phyloP scores from a whole-genome alignment of 352 stramenopile species.

The Globisporangium nagaii region DNA sequence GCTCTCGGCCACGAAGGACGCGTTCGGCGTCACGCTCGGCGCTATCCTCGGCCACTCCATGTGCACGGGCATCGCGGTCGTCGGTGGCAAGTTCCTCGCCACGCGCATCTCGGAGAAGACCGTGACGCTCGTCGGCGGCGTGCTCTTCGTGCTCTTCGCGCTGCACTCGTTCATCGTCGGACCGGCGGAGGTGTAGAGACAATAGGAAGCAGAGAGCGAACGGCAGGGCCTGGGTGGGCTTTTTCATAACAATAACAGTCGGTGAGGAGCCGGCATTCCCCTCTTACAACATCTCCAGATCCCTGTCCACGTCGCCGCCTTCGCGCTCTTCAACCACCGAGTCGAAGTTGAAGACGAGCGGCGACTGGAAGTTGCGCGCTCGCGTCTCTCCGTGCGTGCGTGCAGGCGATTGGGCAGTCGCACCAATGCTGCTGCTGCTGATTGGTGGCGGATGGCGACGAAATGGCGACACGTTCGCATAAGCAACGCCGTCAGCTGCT shows the following conservation, averaged over 20 bases:
- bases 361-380: background rate
- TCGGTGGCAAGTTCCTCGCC: conserved; percentile 97
- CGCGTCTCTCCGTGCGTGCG: background rate
- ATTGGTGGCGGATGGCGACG: background rate
- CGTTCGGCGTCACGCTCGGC: conserved; percentile 93
- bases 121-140: conserved; percentile 93
- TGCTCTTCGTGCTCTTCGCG: conserved; percentile 97
- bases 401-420: background rate
- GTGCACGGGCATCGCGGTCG: conserved; percentile 96
- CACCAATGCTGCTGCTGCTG: background rate
- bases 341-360: conserved; percentile 47
- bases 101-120: conserved; percentile 96
- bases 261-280: background rate
- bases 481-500: background rate
- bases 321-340: conserved; percentile 23
- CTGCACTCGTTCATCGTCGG: conserved; percentile 94
- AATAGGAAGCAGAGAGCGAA: background rate
- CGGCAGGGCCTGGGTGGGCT: background rate
- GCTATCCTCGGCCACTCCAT: conserved; percentile 96
- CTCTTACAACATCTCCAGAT: background rate
- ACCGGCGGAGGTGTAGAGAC: conserved; percentile 21
- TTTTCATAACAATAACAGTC: conserved; percentile 1
- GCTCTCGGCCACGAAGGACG: conserved; percentile 94
- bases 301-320: conserved; percentile 4
- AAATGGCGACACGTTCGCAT: background rate